Base-by-base conservation (phyloP, 2,329 filamentous ascomycete genomes). In the Gaeumannomyces tritici region DNA sequence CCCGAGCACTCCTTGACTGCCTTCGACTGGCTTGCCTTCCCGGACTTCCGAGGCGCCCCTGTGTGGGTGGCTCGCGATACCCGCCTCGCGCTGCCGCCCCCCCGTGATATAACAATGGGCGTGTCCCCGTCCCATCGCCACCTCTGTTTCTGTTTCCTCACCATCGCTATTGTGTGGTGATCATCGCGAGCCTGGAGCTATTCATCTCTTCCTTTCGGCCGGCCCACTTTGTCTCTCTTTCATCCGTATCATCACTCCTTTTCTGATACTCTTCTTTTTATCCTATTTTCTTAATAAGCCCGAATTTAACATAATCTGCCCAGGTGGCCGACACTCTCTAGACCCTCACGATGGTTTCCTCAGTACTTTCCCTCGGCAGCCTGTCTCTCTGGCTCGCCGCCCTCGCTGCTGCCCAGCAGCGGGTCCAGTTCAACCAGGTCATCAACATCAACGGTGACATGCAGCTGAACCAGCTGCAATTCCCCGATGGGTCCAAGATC, bases 381-480 rank as follows among this genome's bases (percentile, higher is more conserved):
- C 27, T 54, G 24, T 21, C 29, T 12, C 28, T 55, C 28, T 24
- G 59, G 47, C 59, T 61, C 11, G 59, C 47, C 54, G 13, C 51
- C 29, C 59, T 55, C 51, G 59, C n/a, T 9, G 15, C 54, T 26
- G 59, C 47, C 26, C 59, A 61, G 51, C 28, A 61, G 26, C 59
- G 24, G 21, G 33, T 56, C 27, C 47, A 61, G 47, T 61, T 61
- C 33, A 61, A 55, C 21, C 59, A 61, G 51, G 59, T 61, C n/a
- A 51, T 47, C 59, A 61, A 61, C 51, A 29, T 61, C 28, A 61
- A 61, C 31, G 59, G 59, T 29, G 59, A 61, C 35, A 61, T 61
- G 59, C 42, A 55, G 28, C 59, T 61, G 51, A 61, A 61, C 54
- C 55, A 29, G 51, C 51, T 61, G 12, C 5, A 12, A 5, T 56